Evolutionary conservation across 768 basidiomycete species (phyloP), one percentile per base, ranked within the genome.

Genomic region (Naganishia kalamii): DNA sequence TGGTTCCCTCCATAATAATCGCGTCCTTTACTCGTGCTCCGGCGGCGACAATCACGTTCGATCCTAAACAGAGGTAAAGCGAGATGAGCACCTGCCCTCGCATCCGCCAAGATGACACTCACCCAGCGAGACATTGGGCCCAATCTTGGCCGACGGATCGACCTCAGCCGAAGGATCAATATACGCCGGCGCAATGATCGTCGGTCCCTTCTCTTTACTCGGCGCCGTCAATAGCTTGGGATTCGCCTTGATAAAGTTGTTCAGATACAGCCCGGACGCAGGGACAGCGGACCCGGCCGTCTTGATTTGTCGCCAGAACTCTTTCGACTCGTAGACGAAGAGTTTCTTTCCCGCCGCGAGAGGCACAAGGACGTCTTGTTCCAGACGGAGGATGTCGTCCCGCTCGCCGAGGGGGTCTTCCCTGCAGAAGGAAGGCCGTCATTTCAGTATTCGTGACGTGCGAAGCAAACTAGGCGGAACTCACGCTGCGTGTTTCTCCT

Each of bases 271-370:
- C 11, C 76, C 74, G 29, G 78, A 79, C 27, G 81, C 81, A 2
- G 80, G 79, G n/a, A 81, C 75, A 35, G 81, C 80, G 37, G 79
- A 80, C n/a, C 79, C 80, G 35, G 80, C 80, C 11, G 75, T 75
- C 76, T 81, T 81, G 74, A 81, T 80, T 67, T 81, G 80, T 8
- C 77, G 69, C 80, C 80, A 81, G 68, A 79, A 79, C 37, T 78
- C 74, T 17, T 67, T 73, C 21, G 77, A 75, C 68, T 77, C 74
- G 75, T 77, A 81, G 1, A 80, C 81, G 66, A 74, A 81, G 54
- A 81, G 77, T 73, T 80, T 81, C 63, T 70, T 70, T 21, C 69
- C 51, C 7, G 75, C 73, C 2, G 80, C 80, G 8, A 81, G 71
- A 11, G 80, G 80, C 4, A 79, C 79, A 49, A 81, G 75, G 35